Evolutionary conservation across 2,329 filamentous ascomycete species (phyloP).

Genomic region (Trichophyton benhamiae): DNA sequence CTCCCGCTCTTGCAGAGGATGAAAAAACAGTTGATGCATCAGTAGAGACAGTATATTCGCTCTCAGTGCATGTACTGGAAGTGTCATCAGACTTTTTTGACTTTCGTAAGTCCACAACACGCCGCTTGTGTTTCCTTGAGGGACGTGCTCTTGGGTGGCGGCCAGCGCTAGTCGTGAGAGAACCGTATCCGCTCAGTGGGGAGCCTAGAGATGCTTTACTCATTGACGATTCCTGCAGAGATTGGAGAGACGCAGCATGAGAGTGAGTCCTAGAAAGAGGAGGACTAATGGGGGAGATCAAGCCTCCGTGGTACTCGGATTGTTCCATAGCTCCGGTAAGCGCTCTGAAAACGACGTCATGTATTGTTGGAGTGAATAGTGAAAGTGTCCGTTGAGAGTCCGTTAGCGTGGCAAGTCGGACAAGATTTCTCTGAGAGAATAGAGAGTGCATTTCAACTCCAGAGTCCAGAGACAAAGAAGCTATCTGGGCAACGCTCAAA

Average conservation of each 20-base stretch:
- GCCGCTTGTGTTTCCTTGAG: conserved; percentile 39
- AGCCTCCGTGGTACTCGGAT: conserved; percentile 40
- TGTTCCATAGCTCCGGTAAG: conserved; percentile 73
- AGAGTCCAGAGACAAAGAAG: conserved; percentile 65
- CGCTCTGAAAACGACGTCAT: conserved; percentile 80
- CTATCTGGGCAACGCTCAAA: conserved; percentile 61
- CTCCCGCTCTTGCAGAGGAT: conserved; percentile 47
- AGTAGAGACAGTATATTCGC: conserved; percentile 29
- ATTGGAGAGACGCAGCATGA: conserved; percentile 50
- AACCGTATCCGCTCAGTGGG: conserved; percentile 29
- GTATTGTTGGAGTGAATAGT: conserved; percentile 80
- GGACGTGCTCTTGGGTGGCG: conserved; percentile 35
- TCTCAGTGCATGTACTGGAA: conserved; percentile 33
- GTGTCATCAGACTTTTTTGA: conserved; percentile 31
- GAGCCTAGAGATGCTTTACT: conserved; percentile 39
- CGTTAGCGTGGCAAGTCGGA: conserved; percentile 68
- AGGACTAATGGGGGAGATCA: conserved; percentile 33
- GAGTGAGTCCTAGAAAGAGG: conserved; percentile 53
- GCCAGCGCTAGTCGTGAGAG: conserved; percentile 27
- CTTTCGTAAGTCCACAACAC: conserved; percentile 36
- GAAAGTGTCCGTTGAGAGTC: conserved; percentile 85
- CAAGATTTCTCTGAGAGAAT: conserved; percentile 88
- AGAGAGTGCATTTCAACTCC: conserved; percentile 72
- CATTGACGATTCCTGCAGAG: conserved; percentile 59
- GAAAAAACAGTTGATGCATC: conserved; percentile 39